phyloP scores from a whole-genome alignment of 2,329 filamentous ascomycete genomes.

The Capronia americana region DNA sequence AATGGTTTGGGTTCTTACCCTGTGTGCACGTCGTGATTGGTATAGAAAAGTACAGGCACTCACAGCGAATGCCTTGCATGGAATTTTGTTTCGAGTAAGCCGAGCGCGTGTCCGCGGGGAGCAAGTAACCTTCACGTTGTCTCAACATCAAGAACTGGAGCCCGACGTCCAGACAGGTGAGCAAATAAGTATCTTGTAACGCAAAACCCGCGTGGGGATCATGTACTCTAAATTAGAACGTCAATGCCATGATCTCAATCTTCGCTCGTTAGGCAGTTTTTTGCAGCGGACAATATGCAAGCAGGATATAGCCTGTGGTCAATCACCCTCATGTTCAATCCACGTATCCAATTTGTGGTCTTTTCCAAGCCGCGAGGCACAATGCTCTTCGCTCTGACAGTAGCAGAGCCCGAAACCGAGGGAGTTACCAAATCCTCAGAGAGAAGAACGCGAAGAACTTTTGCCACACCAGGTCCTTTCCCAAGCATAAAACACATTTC shows the following conservation, averaged over 20 bases:
- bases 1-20: too few relatives aligned
- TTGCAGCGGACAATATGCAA: not conserved
- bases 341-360: slow-evolving; percentile 16
- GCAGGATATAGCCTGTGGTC: not conserved
- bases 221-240: not conserved
- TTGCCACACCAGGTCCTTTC: not conserved
- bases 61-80: too few relatives aligned
- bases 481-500: not conserved
- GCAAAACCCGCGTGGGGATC: not conserved
- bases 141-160: too few relatives aligned
- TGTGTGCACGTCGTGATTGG: too few relatives aligned
- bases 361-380: not conserved
- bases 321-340: not conserved
- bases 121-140: too few relatives aligned
- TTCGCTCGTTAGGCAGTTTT: not conserved
- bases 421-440: not conserved
- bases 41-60: too few relatives aligned
- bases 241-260: not conserved
- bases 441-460: not conserved
- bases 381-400: not conserved
- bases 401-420: not conserved
- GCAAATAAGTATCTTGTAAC: not conserved
- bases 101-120: too few relatives aligned
- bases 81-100: too few relatives aligned
- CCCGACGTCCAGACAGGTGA: not conserved